phyloP scores from a whole-genome alignment of 257 asterid genomes.

The Rauvolfia tetraphylla region DNA sequence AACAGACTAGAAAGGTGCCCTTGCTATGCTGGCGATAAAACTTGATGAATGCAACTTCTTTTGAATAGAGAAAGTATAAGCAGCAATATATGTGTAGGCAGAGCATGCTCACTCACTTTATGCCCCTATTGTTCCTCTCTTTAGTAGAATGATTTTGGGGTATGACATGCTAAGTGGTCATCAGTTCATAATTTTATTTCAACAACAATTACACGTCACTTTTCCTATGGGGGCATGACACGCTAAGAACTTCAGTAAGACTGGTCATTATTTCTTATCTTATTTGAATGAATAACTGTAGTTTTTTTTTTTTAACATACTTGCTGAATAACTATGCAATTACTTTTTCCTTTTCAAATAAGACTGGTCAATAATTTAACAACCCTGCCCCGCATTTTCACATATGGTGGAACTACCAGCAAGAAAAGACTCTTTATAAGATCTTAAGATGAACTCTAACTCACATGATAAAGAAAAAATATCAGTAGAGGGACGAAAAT shows the following conservation, averaged over 20 bases:
- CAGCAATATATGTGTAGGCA: not conserved
- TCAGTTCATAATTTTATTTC: slow-evolving; percentile 1
- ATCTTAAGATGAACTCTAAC: not conserved
- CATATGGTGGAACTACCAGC: not conserved
- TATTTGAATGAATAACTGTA: not conserved
- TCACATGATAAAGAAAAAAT: not conserved
- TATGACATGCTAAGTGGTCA: not conserved
- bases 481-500: not conserved
- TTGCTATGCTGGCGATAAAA: not conserved
- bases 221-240: too few relatives aligned
- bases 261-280: not conserved
- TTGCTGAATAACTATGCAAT: not conserved
- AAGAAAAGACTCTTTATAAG: not conserved
- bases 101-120: not conserved
- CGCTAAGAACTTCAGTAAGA: not conserved
- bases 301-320: not conserved
- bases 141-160: not conserved
- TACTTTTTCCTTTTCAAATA: too few relatives aligned
- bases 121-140: not conserved
- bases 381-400: not conserved
- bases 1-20: not conserved
- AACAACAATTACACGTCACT: not conserved
- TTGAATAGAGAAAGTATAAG: not conserved
- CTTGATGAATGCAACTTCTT: not conserved
- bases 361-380: too few relatives aligned